phyloP scores from a whole-genome alignment of 1,284 basidiomycete genomes.

The Inonotus hispidus region DNA sequence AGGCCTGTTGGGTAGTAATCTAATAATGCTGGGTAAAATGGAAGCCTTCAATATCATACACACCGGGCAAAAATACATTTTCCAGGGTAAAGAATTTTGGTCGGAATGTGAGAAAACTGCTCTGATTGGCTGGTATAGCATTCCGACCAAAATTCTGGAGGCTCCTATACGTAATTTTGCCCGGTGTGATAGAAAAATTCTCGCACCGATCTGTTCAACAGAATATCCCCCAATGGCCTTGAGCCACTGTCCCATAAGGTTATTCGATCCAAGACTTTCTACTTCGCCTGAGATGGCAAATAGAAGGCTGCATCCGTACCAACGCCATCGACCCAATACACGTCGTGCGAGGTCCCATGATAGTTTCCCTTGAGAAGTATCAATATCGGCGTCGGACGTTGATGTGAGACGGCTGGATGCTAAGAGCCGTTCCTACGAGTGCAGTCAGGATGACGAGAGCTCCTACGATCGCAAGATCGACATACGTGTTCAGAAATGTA shows the following conservation, averaged over 20 bases:
- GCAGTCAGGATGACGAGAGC: too few relatives aligned
- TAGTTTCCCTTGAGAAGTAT: slow-evolving; percentile 31
- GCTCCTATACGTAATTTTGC: too few relatives aligned
- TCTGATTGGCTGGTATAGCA: too few relatives aligned
- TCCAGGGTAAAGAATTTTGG: too few relatives aligned
- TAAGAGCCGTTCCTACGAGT: slow-evolving; percentile 46
- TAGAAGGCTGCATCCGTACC: slow-evolving; percentile 61
- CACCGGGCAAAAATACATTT: too few relatives aligned
- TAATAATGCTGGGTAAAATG: slow-evolving; percentile 20
- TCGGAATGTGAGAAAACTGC: too few relatives aligned
- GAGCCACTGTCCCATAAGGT: slow-evolving; percentile 73
- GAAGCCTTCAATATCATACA: background rate
- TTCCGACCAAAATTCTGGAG: too few relatives aligned
- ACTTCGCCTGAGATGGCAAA: slow-evolving; percentile 64
- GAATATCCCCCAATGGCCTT: slow-evolving; percentile 56
- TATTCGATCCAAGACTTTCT: slow-evolving; percentile 68
- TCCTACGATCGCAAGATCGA: too few relatives aligned
- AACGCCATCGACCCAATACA: slow-evolving; percentile 60
- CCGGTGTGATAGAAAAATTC: slow-evolving; percentile 13
- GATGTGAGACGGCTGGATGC: slow-evolving; percentile 44
- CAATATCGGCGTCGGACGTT: slow-evolving; percentile 28
- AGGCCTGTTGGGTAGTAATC: slow-evolving; percentile 64
- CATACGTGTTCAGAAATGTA: slow-evolving; percentile 57
- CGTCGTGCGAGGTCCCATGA: slow-evolving; percentile 46
- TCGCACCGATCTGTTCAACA: slow-evolving; percentile 54